A percentile compares a stretch with the other conserved stretches of the same genome.
These are phyloP conservation scores for Diospyros kaki DNA, from an alignment of 148 eudicot species.

Conservation along the genomic window DNA sequence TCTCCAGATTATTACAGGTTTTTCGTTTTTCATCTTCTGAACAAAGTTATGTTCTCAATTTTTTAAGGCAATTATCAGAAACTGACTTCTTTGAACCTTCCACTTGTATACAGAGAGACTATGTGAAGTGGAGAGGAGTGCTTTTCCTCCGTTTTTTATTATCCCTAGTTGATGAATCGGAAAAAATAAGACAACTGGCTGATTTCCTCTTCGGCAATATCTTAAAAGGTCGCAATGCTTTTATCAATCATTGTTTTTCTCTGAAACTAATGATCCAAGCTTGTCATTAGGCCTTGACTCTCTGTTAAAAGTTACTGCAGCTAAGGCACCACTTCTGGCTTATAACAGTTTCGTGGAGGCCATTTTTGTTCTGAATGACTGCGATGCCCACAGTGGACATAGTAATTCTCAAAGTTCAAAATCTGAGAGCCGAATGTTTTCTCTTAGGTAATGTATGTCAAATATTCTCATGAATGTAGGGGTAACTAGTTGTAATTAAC, in stretches of 20 bases:
- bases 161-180: constrained; percentile 92
- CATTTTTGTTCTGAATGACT: constrained; percentile 84
- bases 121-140: constrained; percentile 97
- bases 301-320: constrained; percentile 36
- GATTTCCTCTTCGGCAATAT: constrained; percentile 90
- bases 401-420: constrained; percentile 50
- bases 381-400: constrained; percentile 59
- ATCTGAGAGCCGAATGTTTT: constrained; percentile 56
- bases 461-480: background rate
- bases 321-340: constrained; percentile 95
- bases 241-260: background rate
- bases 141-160: constrained; percentile 85
- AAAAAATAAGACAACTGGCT: constrained; percentile 76
- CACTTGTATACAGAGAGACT: constrained; percentile 64
- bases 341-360: constrained; percentile 98
- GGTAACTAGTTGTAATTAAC: background rate
- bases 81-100: constrained; percentile 6
- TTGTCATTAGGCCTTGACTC: constrained; percentile 10
- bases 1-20: constrained; percentile 91
- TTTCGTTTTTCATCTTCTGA: background rate
- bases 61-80: constrained; percentile 12
- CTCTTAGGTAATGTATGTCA: constrained; percentile 46
- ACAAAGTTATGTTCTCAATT: background rate
- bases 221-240: constrained; percentile 61
- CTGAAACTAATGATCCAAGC: background rate